Evolutionary conservation across 176 grass and related monocot species (phyloP), one percentile per base, ranked within the genome.

Genomic region (Saccharum officinarum): DNA sequence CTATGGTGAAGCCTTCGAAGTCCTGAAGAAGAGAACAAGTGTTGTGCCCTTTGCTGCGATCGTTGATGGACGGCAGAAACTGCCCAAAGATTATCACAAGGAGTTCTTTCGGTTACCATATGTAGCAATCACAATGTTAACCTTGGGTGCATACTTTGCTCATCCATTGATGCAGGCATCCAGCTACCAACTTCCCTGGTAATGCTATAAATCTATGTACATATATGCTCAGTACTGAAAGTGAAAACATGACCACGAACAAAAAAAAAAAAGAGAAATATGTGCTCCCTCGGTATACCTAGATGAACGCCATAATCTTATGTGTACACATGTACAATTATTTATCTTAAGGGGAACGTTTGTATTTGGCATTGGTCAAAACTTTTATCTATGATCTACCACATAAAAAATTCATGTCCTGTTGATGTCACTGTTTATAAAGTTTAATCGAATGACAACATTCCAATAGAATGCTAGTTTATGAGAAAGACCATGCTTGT

Each of bases 121-220:
- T 84, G 25, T 98, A 3, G 76, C 82, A 36, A 98, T 96, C 75
- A 94, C 86, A 75, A 75, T 71, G 33, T 83, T 98, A 83, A 98
- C 93, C 12, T 78, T 98, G 11, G 97, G 91, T 37, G 90, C 93
- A 64, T 98, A 96, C 84, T 94, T 95, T 77, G 90, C 88, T 23
- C 97, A 98, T 55, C 93, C 97, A 26, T 85, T 96, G 50, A 98
- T 98, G 93, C 97, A 98, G 60, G 92, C 90, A 59, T 94, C 97
- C 74, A 98, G 97, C 85, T 94, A 90, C 89, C 67, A 76, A 45
- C 97, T 98, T 90, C 97, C 92, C 37, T 98, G 93, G 91, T 96
- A 92, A 74, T 57, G 55, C 8, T 79, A 26, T 75, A 79, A 82
- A 75, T 34, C 74, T 39, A 8, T 90, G 62, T 88, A 75, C 42